phyloP scores from a whole-genome alignment of 2,329 filamentous ascomycete genomes.

The Pyrenophora seminiperda region DNA sequence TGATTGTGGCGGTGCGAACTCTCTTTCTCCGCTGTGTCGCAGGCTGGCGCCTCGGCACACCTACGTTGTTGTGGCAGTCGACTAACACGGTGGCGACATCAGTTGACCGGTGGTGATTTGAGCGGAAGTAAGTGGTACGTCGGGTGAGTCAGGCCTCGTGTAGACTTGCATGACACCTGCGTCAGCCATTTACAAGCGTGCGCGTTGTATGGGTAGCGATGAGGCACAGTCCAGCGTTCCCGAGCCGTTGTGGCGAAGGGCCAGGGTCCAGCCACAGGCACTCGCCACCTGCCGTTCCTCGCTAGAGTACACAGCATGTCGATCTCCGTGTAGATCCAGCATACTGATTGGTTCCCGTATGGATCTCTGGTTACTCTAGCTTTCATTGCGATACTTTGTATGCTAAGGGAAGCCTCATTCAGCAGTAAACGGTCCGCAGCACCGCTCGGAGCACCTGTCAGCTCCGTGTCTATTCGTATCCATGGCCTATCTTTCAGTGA shows the following conservation, averaged over 20 bases:
- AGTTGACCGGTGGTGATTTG: neutral
- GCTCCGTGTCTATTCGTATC: neutral
- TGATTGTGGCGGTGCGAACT: slow-evolving; percentile 9
- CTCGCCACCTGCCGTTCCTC: slow-evolving; percentile 11
- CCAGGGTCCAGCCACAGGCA: slow-evolving; percentile 12
- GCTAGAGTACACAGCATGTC: slow-evolving; percentile 13
- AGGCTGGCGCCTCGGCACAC: slow-evolving; percentile 7
- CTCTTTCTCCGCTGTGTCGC: neutral
- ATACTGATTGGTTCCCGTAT: slow-evolving; percentile 9
- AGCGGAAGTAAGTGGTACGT: neutral
- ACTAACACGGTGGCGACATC: slow-evolving; percentile 1
- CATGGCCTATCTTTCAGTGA: neutral
- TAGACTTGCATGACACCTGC: slow-evolving; percentile 3
- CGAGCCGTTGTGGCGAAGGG: slow-evolving; percentile 17
- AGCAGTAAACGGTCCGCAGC: neutral
- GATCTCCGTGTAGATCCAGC: slow-evolving; percentile 9
- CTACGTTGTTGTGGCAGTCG: neutral
- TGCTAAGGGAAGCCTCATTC: neutral
- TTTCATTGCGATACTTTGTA: no score
- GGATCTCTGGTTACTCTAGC: slow-evolving; percentile 2
- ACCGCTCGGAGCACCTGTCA: neutral
- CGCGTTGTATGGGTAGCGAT: neutral
- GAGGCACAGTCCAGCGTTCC: slow-evolving; percentile 12
- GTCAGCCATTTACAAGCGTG: slow-evolving; percentile 3
- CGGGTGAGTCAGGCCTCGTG: slow-evolving; percentile 7